phyloP scores from a whole-genome alignment of 2,329 filamentous ascomycete species.

The Sarocladiaceae sp. region DNA sequence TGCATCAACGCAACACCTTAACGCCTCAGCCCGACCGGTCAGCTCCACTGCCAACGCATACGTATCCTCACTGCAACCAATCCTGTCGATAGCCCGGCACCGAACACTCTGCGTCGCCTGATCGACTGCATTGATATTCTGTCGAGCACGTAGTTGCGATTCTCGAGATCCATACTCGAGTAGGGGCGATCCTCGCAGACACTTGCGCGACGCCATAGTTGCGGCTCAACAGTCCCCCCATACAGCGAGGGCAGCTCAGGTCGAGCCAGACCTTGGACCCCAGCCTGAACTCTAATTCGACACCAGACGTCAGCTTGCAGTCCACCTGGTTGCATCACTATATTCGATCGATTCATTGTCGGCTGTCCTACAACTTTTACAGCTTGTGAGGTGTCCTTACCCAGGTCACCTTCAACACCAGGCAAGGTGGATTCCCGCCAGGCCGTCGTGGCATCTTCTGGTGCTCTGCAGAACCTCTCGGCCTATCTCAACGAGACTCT shows the following conservation, averaged over 20 bases:
- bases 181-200: not conserved
- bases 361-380: not conserved
- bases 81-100: not conserved
- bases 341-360: too few species aligned
- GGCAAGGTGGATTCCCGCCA: slow-evolving; percentile 60
- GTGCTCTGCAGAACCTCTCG: slow-evolving; percentile 58
- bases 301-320: slow-evolving; percentile 9
- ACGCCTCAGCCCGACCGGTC: not conserved
- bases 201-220: not conserved
- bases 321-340: not conserved
- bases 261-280: not conserved
- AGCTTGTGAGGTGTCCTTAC: slow-evolving; percentile 13
- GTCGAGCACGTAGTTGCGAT: not conserved
- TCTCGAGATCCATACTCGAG: not conserved
- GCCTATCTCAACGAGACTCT: slow-evolving; percentile 53
- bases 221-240: not conserved
- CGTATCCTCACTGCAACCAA: slow-evolving; percentile 3
- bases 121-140: not conserved
- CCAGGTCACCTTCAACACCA: slow-evolving; percentile 17
- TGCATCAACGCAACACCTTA: not conserved
- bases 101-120: not conserved
- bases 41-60: slow-evolving; percentile 9
- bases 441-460: slow-evolving; percentile 55
- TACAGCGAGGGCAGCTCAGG: not conserved
- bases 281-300: slow-evolving; percentile 7